phyloP scores from a whole-genome alignment of 2,329 filamentous ascomycete species.

The Venturia pyrina region DNA sequence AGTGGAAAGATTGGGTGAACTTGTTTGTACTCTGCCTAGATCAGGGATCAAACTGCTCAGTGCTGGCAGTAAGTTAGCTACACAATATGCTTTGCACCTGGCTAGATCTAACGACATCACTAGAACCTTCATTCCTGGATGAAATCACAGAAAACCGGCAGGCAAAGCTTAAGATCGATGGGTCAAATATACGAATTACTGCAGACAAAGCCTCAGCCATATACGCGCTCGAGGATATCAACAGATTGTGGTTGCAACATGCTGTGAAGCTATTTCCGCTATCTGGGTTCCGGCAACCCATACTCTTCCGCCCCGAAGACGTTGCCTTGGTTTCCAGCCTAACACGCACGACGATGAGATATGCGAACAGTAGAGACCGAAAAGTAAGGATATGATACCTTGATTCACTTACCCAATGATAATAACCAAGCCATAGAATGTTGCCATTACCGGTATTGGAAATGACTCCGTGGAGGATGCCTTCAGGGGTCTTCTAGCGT shows the following conservation, averaged over 20 bases:
- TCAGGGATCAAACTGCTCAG: background rate
- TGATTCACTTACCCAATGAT: background rate
- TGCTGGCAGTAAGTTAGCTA: background rate
- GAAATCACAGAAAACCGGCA: slow-evolving; percentile 21
- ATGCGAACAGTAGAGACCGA: background rate
- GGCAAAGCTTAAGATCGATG: slow-evolving; percentile 23
- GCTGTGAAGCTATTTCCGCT: background rate
- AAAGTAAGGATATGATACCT: background rate
- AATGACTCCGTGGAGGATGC: background rate
- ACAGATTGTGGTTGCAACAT: slow-evolving; percentile 13
- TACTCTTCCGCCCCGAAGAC: background rate
- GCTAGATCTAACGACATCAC: background rate
- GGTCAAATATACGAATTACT: slow-evolving; percentile 24
- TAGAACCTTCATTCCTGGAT: slow-evolving; percentile 19
- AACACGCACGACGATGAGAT: background rate
- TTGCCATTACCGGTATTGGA: background rate
- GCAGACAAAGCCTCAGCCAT: slow-evolving; percentile 27
- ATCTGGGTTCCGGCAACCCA: background rate
- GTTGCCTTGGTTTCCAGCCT: background rate
- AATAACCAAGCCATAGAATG: background rate
- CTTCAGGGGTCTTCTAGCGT: background rate
- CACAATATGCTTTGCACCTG: background rate
- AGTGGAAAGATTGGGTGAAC: background rate
- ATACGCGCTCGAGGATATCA: slow-evolving; percentile 26
- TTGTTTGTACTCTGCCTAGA: background rate